Base-by-base conservation (phyloP, 1,284 basidiomycete genomes). In the Leccinum colubrinum region DNA sequence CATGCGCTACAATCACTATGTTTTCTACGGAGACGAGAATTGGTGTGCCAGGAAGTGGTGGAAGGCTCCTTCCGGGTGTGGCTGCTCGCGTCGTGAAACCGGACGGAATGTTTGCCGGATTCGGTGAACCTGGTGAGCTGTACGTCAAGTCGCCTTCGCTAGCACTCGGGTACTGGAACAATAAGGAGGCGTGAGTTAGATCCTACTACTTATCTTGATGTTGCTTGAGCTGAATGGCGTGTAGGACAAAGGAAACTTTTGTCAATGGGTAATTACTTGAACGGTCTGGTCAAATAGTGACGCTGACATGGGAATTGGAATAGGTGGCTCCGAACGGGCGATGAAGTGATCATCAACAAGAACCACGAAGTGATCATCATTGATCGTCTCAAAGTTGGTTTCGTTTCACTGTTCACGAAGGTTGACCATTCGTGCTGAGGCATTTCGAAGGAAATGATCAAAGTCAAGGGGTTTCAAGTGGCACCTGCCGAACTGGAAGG, bases 401-500 rank as follows among this genome's bases (percentile, higher is more conserved):
- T 25, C 6, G 11, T 59, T 6, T 20, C 35, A 37, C 12, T 11
- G 2, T 56, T 35, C 37, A 15, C 8, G 17, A 50, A 20, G 0
- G 3, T 7, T 8, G 11, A 55, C 14, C 33, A 6, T 12, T 25
- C 11, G n/a, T 14, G 15, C 54, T 66, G 55, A 74, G 39, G 1
- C 8, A 22, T 51, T 25, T 46, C 12, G 9, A 56, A 83, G 82
- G 85, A 85, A 76, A 83, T 85, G 50, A 81, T 86, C 79, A 86
- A 86, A 78, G 86, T 89, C 62, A 80, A 78, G 67, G 88, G 86
- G 2, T 87, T 86, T 69, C 86, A 90, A 71, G 85, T 85, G 4
- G 84, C 87, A 0, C 87, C 86, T 2, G 86, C 87, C 2, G 88
- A 91, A 66, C 77, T 91, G 3, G 89, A 91, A 67, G 88, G 89